These are phyloP conservation scores for Fusarium longipes DNA, from an alignment of 2,329 filamentous ascomycete genomes.

Conservation along the genomic window DNA sequence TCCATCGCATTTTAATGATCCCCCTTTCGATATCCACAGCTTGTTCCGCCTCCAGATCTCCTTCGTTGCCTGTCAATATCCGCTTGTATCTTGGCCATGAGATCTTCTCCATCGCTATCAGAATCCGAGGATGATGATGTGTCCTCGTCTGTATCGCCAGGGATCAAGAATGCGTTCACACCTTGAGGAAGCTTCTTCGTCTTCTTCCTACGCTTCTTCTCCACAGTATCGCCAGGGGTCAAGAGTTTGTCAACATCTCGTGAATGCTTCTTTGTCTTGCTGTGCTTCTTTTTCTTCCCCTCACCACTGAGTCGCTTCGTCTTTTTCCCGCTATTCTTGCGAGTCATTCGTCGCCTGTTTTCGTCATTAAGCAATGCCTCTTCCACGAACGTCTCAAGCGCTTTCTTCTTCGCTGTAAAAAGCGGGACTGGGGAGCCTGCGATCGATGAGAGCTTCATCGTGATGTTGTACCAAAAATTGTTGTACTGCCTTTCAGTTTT, in stretches of 20 bases:
- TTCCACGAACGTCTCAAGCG: conserved; percentile 37
- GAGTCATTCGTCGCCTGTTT: background rate
- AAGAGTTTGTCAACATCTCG: conserved; percentile 30
- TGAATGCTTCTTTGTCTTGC: conserved; percentile 12
- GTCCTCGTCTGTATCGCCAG: conserved; percentile 37
- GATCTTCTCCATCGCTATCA: conserved; percentile 20
- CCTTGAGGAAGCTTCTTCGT: conserved; percentile 24
- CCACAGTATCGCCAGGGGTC: conserved; percentile 9
- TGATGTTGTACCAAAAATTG: conserved; percentile 45
- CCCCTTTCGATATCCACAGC: conserved; percentile 27
- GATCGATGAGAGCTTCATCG: conserved; percentile 35
- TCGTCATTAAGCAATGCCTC: conserved; percentile 31
- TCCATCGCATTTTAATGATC: background rate
- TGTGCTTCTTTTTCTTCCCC: background rate
- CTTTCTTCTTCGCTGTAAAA: conserved; percentile 43
- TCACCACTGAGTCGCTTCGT: background rate
- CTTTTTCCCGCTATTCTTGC: background rate
- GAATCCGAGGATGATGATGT: conserved; percentile 19
- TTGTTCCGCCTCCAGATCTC: conserved; percentile 24
- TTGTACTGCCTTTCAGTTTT: conserved; percentile 26
- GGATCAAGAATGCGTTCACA: conserved; percentile 36
- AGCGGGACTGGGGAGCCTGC: conserved; percentile 38
- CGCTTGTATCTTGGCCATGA: conserved; percentile 28
- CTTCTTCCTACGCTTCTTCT: conserved; percentile 16
- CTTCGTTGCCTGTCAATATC: conserved; percentile 24